These are phyloP conservation scores for Moringa oleifera DNA, from an alignment of 345 rosid species.

Conservation along the genomic window DNA sequence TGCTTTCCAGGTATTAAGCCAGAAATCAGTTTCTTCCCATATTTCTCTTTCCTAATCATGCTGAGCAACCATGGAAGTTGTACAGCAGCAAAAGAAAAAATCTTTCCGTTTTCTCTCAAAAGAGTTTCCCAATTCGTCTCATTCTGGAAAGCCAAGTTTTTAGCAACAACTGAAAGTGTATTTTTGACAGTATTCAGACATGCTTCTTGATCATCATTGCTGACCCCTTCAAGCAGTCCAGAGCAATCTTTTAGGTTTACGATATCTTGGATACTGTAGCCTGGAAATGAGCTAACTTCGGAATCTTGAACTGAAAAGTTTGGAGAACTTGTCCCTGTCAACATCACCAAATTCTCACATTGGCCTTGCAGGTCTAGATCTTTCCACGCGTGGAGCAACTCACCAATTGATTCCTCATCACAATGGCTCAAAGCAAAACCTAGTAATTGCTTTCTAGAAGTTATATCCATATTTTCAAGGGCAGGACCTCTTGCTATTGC, in stretches of 20 bases:
- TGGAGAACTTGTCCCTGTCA: slow-evolving; percentile 50
- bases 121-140: slow-evolving; percentile 52
- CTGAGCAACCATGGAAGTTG: slow-evolving; percentile 92
- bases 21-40: slow-evolving; percentile 36
- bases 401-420: slow-evolving; percentile 87
- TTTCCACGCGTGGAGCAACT: slow-evolving; percentile 95
- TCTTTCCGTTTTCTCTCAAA: slow-evolving; percentile 66
- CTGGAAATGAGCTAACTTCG: slow-evolving; percentile 21
- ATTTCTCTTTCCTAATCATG: slow-evolving; percentile 45
- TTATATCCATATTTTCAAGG: slow-evolving; percentile 80
- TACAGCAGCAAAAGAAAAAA: slow-evolving; percentile 60
- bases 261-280: slow-evolving; percentile 35
- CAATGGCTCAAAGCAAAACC: slow-evolving; percentile 95
- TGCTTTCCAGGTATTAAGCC: slow-evolving; percentile 57
- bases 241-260: slow-evolving; percentile 45
- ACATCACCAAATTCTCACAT: slow-evolving; percentile 56
- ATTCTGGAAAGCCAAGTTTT: slow-evolving; percentile 47
- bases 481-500: slow-evolving; percentile 98
- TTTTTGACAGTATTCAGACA: slow-evolving; percentile 38
- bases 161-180: slow-evolving; percentile 55
- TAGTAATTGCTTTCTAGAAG: slow-evolving; percentile 69
- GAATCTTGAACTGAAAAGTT: slow-evolving; percentile 34
- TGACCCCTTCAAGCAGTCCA: slow-evolving; percentile 37
- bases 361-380: slow-evolving; percentile 90
- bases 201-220: slow-evolving; percentile 35